These are phyloP conservation scores for Lentinula novae-zelandiae DNA, from an alignment of 1,284 basidiomycete species.

Conservation along the genomic window DNA sequence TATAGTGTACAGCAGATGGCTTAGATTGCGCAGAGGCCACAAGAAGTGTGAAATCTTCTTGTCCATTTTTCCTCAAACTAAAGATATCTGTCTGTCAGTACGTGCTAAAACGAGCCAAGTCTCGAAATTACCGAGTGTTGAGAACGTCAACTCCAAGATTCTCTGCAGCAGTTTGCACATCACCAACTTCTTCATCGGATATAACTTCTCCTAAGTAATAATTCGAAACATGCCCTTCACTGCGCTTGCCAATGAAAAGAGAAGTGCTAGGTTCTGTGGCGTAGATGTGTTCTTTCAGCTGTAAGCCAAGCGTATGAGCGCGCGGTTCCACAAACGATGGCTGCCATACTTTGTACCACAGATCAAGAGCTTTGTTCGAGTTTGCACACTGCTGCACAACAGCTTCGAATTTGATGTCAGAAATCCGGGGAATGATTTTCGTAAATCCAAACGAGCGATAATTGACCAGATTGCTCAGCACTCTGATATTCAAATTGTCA, in stretches of 20 bases:
- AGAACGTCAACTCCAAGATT: slow-evolving; percentile 67
- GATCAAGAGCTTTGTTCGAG: slow-evolving; percentile 43
- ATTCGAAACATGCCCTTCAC: slow-evolving; percentile 72
- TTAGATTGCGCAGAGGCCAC: slow-evolving; percentile 61
- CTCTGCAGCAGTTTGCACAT: slow-evolving; percentile 72
- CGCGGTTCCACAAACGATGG: slow-evolving; percentile 8
- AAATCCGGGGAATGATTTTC: slow-evolving; percentile 74
- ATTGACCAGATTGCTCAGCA: slow-evolving; percentile 74
- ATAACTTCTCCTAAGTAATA: slow-evolving; percentile 76
- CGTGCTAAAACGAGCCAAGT: not conserved
- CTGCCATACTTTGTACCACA: slow-evolving; percentile 59
- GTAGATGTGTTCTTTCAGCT: slow-evolving; percentile 77
- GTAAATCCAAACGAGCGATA: slow-evolving; percentile 80
- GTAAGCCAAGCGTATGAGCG: not conserved
- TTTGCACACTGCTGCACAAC: slow-evolving; percentile 62
- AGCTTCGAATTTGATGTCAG: slow-evolving; percentile 55
- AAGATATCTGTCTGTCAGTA: not conserved
- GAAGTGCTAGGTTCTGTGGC: slow-evolving; percentile 55
- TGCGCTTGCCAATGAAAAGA: slow-evolving; percentile 76
- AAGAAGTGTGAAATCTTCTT: slow-evolving; percentile 60
- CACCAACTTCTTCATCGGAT: slow-evolving; percentile 70
- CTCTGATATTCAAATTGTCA: slow-evolving; percentile 34
- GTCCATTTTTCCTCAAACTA: slow-evolving; percentile 57
- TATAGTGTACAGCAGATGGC: slow-evolving; percentile 39
- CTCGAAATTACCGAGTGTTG: slow-evolving; percentile 69